Percentiles rank a stretch among this genome's conserved stretches.
These are phyloP conservation scores for Rutstroemia sydowiana DNA, from an alignment of 2,329 filamentous ascomycete species.

Conservation along the genomic window DNA sequence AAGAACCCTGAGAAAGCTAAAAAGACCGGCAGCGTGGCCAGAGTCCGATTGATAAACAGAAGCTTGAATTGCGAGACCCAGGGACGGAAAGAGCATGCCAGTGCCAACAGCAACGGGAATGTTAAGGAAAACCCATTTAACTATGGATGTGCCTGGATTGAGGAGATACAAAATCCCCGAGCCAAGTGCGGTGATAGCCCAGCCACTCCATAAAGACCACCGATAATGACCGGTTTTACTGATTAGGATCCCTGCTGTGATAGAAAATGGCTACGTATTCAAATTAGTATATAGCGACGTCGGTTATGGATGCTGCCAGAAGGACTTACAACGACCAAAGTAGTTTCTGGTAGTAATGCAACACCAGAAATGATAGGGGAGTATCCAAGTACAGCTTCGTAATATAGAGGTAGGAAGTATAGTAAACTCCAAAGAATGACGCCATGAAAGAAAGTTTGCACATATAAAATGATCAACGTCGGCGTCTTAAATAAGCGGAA, in stretches of 20 bases:
- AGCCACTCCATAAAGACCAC: slow-evolving; percentile 48
- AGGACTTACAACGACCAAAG: slow-evolving; percentile 48
- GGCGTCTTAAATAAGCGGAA: slow-evolving; percentile 39
- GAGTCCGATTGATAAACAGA: slow-evolving; percentile 48
- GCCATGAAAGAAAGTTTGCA: slow-evolving; percentile 50
- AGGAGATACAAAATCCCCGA: slow-evolving; percentile 48
- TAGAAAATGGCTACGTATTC: slow-evolving; percentile 40
- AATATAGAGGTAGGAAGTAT: slow-evolving; percentile 48
- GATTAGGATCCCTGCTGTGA: slow-evolving; percentile 47
- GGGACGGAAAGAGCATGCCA: slow-evolving; percentile 58
- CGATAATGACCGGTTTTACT: slow-evolving; percentile 51
- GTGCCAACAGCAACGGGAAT: slow-evolving; percentile 52
- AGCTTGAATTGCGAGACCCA: slow-evolving; percentile 57
- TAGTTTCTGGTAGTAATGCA: slow-evolving; percentile 50
- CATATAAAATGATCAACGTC: slow-evolving; percentile 42
- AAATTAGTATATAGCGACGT: too few species aligned
- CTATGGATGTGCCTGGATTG: slow-evolving; percentile 41
- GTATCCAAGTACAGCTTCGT: slow-evolving; percentile 45
- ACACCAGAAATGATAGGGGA: slow-evolving; percentile 47
- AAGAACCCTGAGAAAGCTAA: slow-evolving; percentile 58
- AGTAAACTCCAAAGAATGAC: slow-evolving; percentile 46
- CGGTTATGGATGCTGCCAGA: slow-evolving; percentile 48
- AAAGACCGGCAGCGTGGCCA: slow-evolving; percentile 55
- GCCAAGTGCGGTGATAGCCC: slow-evolving; percentile 51
- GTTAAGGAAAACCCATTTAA: slow-evolving; percentile 53